Conservation (phyloP, 441 rosid species). For the Pelargonium fulgidum region DNA sequence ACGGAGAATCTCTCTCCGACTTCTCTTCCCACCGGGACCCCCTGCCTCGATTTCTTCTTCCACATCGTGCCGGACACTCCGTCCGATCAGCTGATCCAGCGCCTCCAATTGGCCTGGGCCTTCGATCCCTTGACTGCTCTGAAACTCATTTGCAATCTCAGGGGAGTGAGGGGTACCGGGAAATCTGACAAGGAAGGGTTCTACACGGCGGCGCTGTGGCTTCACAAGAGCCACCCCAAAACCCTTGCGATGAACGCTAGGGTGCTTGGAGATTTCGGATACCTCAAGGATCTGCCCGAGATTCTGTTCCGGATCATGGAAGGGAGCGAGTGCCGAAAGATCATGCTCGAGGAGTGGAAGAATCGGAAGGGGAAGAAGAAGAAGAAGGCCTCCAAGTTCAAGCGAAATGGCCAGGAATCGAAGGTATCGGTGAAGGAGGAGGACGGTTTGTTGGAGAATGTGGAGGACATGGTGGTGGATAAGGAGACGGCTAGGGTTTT, state of each 20-base stretch:
- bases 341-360: constrained; percentile 10
- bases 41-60: constrained; percentile 49
- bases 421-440: constrained; percentile 18
- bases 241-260: constrained; percentile 20
- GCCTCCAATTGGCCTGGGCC: constrained; percentile 29
- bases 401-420: neutral
- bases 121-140: constrained; percentile 35
- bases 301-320: constrained; percentile 24
- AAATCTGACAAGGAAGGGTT: constrained; percentile 23
- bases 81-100: constrained; percentile 15
- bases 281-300: constrained; percentile 24
- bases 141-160: constrained; percentile 35
- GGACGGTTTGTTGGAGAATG: constrained; percentile 12
- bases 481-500: constrained; percentile 29
- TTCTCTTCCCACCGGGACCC: constrained; percentile 31
- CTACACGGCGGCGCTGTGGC: constrained; percentile 19
- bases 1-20: constrained; percentile 33
- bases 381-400: neutral
- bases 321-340: constrained; percentile 14
- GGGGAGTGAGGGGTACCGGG: constrained; percentile 41
- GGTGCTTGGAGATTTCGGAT: constrained; percentile 19
- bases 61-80: constrained; percentile 28
- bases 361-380: neutral
- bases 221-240: constrained; percentile 22
- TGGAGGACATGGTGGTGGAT: constrained; percentile 2